Conservation (phyloP, 2,329 filamentous ascomycete genomes). For the Coniochaeta sp. region DNA sequence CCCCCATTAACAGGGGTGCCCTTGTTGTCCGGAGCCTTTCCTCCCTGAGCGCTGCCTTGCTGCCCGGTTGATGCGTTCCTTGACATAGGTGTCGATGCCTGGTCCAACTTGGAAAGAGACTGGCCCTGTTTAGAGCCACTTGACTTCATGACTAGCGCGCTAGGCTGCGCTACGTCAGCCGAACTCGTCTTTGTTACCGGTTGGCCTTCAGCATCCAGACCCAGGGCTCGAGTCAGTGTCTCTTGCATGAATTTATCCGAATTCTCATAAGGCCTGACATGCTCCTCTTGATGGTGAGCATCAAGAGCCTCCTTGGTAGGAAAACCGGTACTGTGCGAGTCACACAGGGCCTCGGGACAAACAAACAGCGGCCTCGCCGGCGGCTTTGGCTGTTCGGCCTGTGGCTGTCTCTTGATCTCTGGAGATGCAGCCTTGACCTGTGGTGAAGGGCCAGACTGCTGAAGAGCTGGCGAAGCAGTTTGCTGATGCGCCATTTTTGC, state of each 20-base stretch:
- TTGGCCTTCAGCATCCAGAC: slow-evolving; percentile 43
- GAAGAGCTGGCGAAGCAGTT: slow-evolving; percentile 25
- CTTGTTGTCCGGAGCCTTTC: slow-evolving; percentile 26
- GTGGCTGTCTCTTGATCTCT: slow-evolving; percentile 29
- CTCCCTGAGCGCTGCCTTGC: slow-evolving; percentile 35
- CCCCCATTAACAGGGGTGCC: slow-evolving; percentile 8
- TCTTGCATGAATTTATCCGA: slow-evolving; percentile 46
- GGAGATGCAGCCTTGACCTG: slow-evolving; percentile 42
- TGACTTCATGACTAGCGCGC: slow-evolving; percentile 29
- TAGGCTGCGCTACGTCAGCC: slow-evolving; percentile 12
- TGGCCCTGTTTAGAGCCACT: slow-evolving; percentile 40
- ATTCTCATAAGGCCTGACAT: slow-evolving; percentile 46
- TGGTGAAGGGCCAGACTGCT: slow-evolving; percentile 37
- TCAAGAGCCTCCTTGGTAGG: slow-evolving; percentile 45
- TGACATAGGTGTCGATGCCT: slow-evolving; percentile 41
- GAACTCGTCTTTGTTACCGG: slow-evolving; percentile 21
- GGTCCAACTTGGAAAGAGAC: slow-evolving; percentile 27
- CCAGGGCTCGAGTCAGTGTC: slow-evolving; percentile 39
- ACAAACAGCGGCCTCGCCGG: slow-evolving; percentile 34
- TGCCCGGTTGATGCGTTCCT: slow-evolving; percentile 42
- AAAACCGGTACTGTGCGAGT: slow-evolving; percentile 41
- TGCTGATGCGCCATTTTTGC: slow-evolving; percentile 34
- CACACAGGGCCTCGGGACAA: slow-evolving; percentile 50
- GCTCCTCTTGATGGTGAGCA: slow-evolving; percentile 51
- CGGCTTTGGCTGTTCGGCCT: slow-evolving; percentile 20